Conservation (phyloP, 805 yeast genomes). For the Brettanomyces anomalus region DNA sequence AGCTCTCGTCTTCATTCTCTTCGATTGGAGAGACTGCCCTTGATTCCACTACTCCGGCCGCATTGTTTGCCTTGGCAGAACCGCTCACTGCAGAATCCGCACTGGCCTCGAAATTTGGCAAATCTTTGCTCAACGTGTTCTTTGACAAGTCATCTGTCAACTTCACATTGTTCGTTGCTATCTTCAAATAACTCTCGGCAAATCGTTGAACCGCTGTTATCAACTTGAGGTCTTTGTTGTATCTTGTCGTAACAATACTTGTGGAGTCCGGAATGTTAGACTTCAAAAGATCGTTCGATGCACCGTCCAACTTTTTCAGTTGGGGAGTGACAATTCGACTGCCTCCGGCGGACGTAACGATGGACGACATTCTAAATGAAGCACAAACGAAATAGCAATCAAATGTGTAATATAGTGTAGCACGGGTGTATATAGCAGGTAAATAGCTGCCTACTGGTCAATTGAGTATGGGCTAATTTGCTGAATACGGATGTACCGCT, state of each 20-base stretch:
- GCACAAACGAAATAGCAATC: too few species aligned
- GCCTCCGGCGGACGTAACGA: too few species aligned
- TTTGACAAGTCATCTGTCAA: constrained; percentile 19
- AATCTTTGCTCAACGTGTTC: constrained; percentile 9
- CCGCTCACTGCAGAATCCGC: constrained; percentile 20
- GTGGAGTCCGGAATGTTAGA: constrained; percentile 19
- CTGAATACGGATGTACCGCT: too few species aligned
- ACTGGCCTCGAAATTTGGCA: constrained; percentile 24
- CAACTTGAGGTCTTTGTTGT: constrained; percentile 20
- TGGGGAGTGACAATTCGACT: too few species aligned
- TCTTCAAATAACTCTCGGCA: constrained; percentile 17
- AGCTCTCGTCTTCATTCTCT: not conserved
- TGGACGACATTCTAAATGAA: too few species aligned
- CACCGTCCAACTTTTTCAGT: too few species aligned
- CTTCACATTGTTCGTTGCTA: constrained; percentile 16
- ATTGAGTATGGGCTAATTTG: too few species aligned
- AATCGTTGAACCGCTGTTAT: constrained; percentile 17
- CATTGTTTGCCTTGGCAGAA: constrained; percentile 6
- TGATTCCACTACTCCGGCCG: constrained; percentile 2
- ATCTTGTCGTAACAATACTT: constrained; percentile 17
- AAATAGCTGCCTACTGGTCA: too few species aligned
- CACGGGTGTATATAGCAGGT: too few species aligned
- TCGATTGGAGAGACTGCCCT: not conserved
- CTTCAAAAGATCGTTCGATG: not conserved
- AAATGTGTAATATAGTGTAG: too few species aligned